A percentile compares a stretch with the other conserved stretches of the same genome.
These are phyloP conservation scores for Lactarius hatsudake DNA, from an alignment of 768 basidiomycete genomes.

Conservation along the genomic window DNA sequence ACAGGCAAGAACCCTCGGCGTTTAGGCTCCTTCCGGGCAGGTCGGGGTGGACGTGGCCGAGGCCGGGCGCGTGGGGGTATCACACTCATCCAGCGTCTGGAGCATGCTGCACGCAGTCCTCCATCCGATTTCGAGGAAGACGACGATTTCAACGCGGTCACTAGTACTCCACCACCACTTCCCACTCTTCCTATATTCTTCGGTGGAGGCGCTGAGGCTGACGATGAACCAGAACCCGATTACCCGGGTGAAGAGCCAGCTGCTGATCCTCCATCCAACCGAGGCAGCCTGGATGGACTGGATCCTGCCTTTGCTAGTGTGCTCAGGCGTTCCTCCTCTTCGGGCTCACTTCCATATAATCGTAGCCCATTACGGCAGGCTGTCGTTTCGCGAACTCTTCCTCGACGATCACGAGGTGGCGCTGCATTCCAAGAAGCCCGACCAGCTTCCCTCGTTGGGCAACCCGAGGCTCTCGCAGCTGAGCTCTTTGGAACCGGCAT, in stretches of 20 bases:
- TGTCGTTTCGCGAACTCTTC: constrained; percentile 47
- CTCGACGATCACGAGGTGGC: constrained; percentile 60
- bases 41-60: constrained; percentile 24
- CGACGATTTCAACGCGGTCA: constrained; percentile 24
- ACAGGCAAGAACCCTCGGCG: constrained; percentile 22
- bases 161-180: constrained; percentile 23
- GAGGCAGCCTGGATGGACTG: constrained; percentile 80
- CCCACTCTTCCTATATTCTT: constrained; percentile 21
- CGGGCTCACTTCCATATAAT: constrained; percentile 42
- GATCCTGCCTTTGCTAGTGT: constrained; percentile 83
- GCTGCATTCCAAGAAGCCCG: constrained; percentile 67
- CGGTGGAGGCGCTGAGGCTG: constrained; percentile 30
- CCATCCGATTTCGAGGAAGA: constrained; percentile 26
- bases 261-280: constrained; percentile 49
- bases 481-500: constrained; percentile 53
- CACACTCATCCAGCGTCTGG: constrained; percentile 27
- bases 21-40: constrained; percentile 19
- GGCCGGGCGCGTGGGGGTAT: constrained; percentile 23
- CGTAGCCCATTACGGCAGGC: constrained; percentile 63
- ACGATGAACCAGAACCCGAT: constrained; percentile 32
- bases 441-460: constrained; percentile 66
- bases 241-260: constrained; percentile 37
- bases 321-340: constrained; percentile 53
- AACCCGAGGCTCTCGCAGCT: constrained; percentile 68
- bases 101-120: constrained; percentile 24